Evolutionary conservation across 2,329 filamentous ascomycete genomes (phyloP).

Genomic region (Cytospora leucostoma): DNA sequence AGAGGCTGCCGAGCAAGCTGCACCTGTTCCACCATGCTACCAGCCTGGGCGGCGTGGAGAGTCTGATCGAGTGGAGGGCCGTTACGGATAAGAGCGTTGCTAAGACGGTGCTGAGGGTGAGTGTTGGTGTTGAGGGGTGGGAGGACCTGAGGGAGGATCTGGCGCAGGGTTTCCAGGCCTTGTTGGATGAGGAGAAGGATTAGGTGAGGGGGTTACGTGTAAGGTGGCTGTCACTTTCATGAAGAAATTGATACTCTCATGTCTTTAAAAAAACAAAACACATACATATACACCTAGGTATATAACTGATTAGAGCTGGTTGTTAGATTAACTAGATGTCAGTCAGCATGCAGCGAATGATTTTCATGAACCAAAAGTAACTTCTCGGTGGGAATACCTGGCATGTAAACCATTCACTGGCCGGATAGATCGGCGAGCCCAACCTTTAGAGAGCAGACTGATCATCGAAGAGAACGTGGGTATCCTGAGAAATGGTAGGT

Average conservation of each 20-base stretch:
- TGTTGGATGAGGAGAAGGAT: slow-evolving; percentile 42
- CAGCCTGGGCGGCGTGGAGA: slow-evolving; percentile 90
- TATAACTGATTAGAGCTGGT: too few species aligned
- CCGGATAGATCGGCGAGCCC: too few species aligned
- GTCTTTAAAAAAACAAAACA: too few species aligned
- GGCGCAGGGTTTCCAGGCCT: slow-evolving; percentile 61
- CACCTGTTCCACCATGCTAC: slow-evolving; percentile 91
- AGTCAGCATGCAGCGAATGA: too few species aligned
- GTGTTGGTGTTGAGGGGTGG: slow-evolving; percentile 82
- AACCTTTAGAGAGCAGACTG: too few species aligned
- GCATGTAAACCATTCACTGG: too few species aligned
- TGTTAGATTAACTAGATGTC: too few species aligned
- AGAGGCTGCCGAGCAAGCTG: slow-evolving; percentile 73
- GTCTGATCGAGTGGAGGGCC: slow-evolving; percentile 91
- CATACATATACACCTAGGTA: too few species aligned
- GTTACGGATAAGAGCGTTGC: slow-evolving; percentile 82
- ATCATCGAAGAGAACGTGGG: too few species aligned
- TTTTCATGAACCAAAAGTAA: too few species aligned
- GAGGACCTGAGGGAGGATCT: slow-evolving; percentile 83
- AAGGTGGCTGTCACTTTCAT: too few species aligned
- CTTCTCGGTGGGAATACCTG: too few species aligned
- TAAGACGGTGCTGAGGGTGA: slow-evolving; percentile 72
- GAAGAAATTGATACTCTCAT: neutral
- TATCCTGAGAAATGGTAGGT: neutral
- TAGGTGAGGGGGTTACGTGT: neutral